Base-by-base conservation (phyloP, 306 rosid genomes). In the Sophora flavescens region DNA sequence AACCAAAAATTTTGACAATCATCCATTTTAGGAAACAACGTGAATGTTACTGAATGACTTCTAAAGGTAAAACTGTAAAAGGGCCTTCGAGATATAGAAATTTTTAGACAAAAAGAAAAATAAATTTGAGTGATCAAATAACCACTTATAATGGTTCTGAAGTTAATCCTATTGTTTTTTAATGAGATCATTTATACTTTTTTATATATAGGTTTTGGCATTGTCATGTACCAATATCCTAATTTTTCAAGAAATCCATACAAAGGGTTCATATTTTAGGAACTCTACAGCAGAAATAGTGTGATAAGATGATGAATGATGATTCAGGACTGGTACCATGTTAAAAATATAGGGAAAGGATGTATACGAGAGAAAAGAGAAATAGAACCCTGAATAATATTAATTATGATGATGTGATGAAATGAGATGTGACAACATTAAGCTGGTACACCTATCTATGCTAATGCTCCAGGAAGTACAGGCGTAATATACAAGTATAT, bases 401-500 rank as follows among this genome's bases (percentile, higher is more conserved):
- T 44, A 45, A 47, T 67, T 26, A 68, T 48, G 74, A 15, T 30
- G 8, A 30, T 47, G 30, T n/a, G 60, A 48, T 11, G 52, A 45
- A 10, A 59, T 59, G 64, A 13, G 67, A 60, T 30, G 65, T 13
- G 41, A 32, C 30, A 32, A 68, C 26, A 68, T 47, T 48, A 22
- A 50, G 48, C 61, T 32, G 50, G 10, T 50, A 53, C 76, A 70
- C 54, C 50, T 35, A 51, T 69, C 16, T 33, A 52, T 51, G 52
- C 30, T 32, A 70, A 52, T 8, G 13, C 33, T 33, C 62, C 10
- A 32, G 35, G 62, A 70, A 51, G 12, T 32, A 11, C 50, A 17
- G 7, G 61, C 8, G 16, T 15, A 32, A 50, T 33, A 41, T 41
- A 41, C 7, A 41, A 41, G 11, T 7, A 41, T 8, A 68, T 54